phyloP scores from a whole-genome alignment of 2,329 filamentous ascomycete genomes.

The Diaporthe amygdali region DNA sequence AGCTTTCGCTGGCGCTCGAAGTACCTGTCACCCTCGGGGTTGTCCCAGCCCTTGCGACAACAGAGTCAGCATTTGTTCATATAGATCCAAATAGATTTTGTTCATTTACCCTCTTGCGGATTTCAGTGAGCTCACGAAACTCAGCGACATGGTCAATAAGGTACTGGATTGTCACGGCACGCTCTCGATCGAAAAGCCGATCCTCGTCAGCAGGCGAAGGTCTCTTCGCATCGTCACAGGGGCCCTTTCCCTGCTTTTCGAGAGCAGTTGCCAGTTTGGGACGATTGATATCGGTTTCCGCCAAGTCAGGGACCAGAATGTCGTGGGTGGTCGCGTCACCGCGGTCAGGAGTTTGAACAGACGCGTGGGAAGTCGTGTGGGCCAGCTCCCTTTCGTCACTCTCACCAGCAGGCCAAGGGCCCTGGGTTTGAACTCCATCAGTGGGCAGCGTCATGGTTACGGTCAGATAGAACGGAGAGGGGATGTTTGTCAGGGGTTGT shows the following conservation, averaged over 20 bases:
- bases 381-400: not conserved
- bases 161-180: slow-evolving; percentile 3
- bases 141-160: slow-evolving; percentile 12
- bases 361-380: not conserved
- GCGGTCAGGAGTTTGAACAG: not conserved
- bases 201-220: not conserved
- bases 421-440: not conserved
- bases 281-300: not conserved
- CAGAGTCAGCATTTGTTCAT: not conserved
- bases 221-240: not conserved
- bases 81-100: no score
- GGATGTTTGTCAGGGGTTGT: not conserved
- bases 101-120: slow-evolving; percentile 8
- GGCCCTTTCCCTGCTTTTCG: not conserved
- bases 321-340: not conserved
- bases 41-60: slow-evolving; percentile 50
- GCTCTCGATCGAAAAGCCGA: slow-evolving; percentile 6
- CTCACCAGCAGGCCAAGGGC: not conserved
- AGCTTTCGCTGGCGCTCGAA: slow-evolving; percentile 46
- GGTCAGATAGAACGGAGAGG: not conserved
- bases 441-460: not conserved
- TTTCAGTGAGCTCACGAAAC: slow-evolving; percentile 4
- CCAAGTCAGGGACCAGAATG: not conserved
- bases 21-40: slow-evolving; percentile 44
- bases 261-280: not conserved